phyloP scores from a whole-genome alignment of 345 rosid genomes.

The sweet orange (Citrus sinensis) region DNA sequence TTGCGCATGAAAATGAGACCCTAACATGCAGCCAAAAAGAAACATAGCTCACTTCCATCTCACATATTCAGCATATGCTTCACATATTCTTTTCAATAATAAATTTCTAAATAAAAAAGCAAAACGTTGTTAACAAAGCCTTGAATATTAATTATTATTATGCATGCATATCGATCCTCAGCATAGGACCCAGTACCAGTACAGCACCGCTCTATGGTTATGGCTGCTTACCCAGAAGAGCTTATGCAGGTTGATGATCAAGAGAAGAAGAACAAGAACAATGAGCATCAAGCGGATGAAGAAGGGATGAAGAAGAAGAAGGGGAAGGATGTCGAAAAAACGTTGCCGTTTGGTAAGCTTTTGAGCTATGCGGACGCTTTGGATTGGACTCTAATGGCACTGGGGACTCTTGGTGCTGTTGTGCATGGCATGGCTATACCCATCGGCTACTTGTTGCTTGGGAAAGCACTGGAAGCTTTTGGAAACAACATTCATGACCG shows the following conservation, averaged over 20 bases:
- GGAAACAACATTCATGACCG: conserved; percentile 33
- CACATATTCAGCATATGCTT: conserved; percentile 21
- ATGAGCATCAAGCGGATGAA: neutral
- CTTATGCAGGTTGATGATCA: neutral
- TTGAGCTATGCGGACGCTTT: conserved; percentile 47
- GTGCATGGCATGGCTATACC: conserved; percentile 69
- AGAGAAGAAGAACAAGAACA: neutral
- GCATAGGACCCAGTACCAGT: neutral
- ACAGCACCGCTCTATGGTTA: neutral
- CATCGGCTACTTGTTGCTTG: conserved; percentile 52
- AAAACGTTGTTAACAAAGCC: neutral
- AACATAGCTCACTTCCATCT: neutral
- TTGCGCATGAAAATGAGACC: neutral
- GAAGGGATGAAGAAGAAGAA: neutral
- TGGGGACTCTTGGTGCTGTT: conserved; percentile 49
- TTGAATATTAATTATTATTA: neutral
- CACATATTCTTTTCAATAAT: conserved; percentile 16
- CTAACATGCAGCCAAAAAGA: neutral
- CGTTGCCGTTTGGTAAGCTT: conserved; percentile 41
- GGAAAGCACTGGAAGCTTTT: conserved; percentile 55
- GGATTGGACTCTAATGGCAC: conserved; percentile 54
- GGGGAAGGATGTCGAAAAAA: neutral
- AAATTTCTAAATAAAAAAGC: conserved; percentile 5
- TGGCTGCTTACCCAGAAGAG: neutral
- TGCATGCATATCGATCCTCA: neutral